Percentiles rank a stretch among this genome's conserved stretches.
phyloP scores from a whole-genome alignment of 305 asterid species.

The Galium porrigens region DNA sequence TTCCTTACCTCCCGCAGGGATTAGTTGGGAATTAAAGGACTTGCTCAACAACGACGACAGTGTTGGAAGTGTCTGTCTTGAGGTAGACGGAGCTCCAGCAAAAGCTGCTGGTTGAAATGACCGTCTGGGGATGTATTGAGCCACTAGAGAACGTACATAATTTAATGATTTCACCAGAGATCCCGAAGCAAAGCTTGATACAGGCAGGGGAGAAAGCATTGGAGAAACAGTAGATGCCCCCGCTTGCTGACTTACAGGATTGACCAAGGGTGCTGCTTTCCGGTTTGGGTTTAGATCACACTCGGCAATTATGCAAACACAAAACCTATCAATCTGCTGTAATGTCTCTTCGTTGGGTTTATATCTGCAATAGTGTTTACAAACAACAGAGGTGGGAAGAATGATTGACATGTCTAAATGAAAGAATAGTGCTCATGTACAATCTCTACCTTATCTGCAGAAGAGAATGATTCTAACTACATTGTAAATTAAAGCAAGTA shows the following conservation, averaged over 20 bases:
- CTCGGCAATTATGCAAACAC: slow-evolving; percentile 72
- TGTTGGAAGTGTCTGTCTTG: slow-evolving; percentile 81
- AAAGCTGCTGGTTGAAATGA: slow-evolving; percentile 93
- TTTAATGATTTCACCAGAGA: slow-evolving; percentile 81
- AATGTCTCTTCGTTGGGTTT: slow-evolving; percentile 89
- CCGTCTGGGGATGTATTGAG: slow-evolving; percentile 79
- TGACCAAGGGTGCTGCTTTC: slow-evolving; percentile 60
- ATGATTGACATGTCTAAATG: slow-evolving; percentile 2
- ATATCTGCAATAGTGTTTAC: slow-evolving; percentile 44
- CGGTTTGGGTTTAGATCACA: slow-evolving; percentile 59
- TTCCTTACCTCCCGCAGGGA: slow-evolving; percentile 67
- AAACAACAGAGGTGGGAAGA: not conserved
- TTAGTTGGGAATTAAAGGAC: slow-evolving; percentile 79
- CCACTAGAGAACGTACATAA: slow-evolving; percentile 85
- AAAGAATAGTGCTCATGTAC: slow-evolving; percentile 1
- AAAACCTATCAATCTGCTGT: slow-evolving; percentile 81
- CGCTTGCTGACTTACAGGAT: slow-evolving; percentile 51
- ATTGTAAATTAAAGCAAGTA: not conserved
- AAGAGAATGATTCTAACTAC: slow-evolving; percentile 1
- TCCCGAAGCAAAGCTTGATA: slow-evolving; percentile 75
- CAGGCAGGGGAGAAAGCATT: slow-evolving; percentile 61
- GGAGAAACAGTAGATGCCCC: slow-evolving; percentile 34
- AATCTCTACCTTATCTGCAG: slow-evolving; percentile 1
- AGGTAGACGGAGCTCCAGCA: slow-evolving; percentile 75
- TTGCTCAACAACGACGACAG: slow-evolving; percentile 79